phyloP scores from a whole-genome alignment of 495 filamentous ascomycete genomes.

The Penicillium paxilli region DNA sequence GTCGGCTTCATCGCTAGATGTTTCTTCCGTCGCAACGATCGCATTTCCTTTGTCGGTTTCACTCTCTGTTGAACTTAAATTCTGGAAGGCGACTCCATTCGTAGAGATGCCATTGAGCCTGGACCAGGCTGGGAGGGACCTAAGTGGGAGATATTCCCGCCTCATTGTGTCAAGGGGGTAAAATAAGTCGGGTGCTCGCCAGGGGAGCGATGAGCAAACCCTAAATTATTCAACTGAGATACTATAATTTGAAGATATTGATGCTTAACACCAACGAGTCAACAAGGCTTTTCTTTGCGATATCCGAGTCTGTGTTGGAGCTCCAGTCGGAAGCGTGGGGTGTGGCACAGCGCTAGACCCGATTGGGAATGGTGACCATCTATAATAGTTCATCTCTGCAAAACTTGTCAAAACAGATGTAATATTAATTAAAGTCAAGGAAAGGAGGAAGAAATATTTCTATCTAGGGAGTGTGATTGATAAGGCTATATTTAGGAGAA shows the following conservation, averaged over 20 bases:
- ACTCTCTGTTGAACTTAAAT: conserved; percentile 32
- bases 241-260: conserved; percentile 8
- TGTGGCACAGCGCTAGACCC: neutral
- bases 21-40: conserved; percentile 55
- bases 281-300: neutral
- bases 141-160: conserved; percentile 52
- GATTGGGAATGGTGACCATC: neutral
- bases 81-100: conserved; percentile 50
- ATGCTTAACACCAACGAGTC: neutral
- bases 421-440: too few relatives aligned
- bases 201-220: too few relatives aligned
- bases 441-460: too few relatives aligned
- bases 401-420: too few relatives aligned
- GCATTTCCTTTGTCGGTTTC: conserved; percentile 58
- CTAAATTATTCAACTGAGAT: too few relatives aligned
- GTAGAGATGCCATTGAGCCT: conserved; percentile 62
- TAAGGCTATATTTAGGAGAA: too few relatives aligned
- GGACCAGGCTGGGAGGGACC: conserved; percentile 62
- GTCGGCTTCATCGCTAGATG: conserved; percentile 27
- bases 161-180: conserved; percentile 46
- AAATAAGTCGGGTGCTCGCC: neutral
- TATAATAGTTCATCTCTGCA: neutral
- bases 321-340: neutral
- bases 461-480: too few relatives aligned
- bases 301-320: neutral